Base-by-base conservation (phyloP, 495 filamentous ascomycete species). In the Amphirosellinia nigrospora region DNA sequence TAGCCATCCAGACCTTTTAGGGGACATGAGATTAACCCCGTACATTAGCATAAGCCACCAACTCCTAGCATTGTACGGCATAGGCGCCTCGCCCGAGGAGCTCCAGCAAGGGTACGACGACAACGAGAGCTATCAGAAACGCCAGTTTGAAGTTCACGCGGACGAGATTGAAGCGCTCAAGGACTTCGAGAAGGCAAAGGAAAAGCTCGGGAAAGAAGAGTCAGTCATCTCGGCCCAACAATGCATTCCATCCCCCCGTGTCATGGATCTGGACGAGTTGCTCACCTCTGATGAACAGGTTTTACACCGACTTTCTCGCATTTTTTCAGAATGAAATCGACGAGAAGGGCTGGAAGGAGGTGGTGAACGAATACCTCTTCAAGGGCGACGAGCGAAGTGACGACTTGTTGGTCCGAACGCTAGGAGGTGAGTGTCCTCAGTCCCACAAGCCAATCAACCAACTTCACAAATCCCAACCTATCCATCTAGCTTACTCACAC, bases 311-410 rank as follows among this genome's bases (percentile, higher is more conserved):
- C 71, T 96, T 89, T 72, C 79, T 96, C 0, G 79, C 80, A 0
- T 96, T 92, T 79, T 97, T 93, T 79, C 86, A 92, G 71, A 70
- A 77, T 3, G 89, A 95, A 77, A 93, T 97, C 56, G 84, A 89
- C 10, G 77, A 72, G 36, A 85, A 86, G 50, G 89, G 91, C 0
- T 89, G 86, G 75, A 75, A 85, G 60, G 72, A 80, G 2, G 88
- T 90, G 0, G 38, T 97, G 32, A 78, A 82, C 7, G 85, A 91
- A 70, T 91, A 91, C 71, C 10, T 94, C 1, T 93, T 97, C 75
- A 79, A 81, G 3, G 85, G 83, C 19, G 85, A 89, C 55, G 85
- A 89, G 64, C 73, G 79, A 66, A 87, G 89, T 6, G 88, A 94
- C 67, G 84, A 85, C 64, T 82, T 94, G 82, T 71, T 93, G 4